Evolutionary conservation across 2,329 filamentous ascomycete genomes (phyloP).

Genomic region (Ophiostoma sp.): DNA sequence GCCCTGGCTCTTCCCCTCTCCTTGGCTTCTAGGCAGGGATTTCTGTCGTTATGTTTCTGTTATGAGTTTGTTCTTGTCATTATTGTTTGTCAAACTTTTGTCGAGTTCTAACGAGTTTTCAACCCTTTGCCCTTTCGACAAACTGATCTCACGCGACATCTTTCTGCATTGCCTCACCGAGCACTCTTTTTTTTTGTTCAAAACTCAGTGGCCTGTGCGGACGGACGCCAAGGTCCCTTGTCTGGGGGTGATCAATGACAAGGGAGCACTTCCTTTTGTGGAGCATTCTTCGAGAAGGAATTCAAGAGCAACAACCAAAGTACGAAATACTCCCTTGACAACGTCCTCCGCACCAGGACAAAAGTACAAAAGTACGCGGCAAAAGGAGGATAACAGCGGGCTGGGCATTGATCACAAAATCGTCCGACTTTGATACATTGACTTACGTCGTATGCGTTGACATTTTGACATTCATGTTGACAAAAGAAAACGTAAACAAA

Average conservation of each 20-base stretch:
- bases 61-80: neutral
- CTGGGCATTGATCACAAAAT: neutral
- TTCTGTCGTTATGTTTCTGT: neutral
- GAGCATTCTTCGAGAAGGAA: neutral
- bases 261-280: neutral
- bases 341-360: neutral
- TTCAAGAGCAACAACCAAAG: neutral
- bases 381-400: neutral
- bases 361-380: neutral
- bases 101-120: no score
- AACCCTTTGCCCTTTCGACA: neutral
- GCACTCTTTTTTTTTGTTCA: neutral
- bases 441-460: no score
- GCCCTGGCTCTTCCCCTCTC: neutral
- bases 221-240: neutral
- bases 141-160: neutral
- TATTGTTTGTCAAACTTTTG: neutral
- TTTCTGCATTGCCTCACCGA: slow-evolving; percentile 16
- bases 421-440: no score
- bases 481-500: neutral
- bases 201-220: neutral
- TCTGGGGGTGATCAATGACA: neutral
- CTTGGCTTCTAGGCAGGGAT: neutral
- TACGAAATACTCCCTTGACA: neutral
- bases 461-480: neutral